Base-by-base conservation (phyloP, 2,329 filamentous ascomycete genomes). In the Neonectria ditissima region DNA sequence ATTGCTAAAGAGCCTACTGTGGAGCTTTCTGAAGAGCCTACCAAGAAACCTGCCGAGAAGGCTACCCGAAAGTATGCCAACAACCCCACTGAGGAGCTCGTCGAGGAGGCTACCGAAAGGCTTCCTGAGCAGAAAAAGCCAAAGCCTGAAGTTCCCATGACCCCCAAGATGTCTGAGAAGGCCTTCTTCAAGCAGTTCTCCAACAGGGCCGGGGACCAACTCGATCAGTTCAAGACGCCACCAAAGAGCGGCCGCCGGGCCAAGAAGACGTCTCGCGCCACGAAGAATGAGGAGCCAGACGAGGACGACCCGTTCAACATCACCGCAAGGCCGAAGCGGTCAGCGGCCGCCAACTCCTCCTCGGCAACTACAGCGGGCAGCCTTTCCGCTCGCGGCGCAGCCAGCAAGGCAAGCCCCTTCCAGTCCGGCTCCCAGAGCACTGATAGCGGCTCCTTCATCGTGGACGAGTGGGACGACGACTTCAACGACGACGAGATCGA, bases 161-260 rank as follows among this genome's bases (percentile, higher is more conserved):
- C n/a, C 11, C 34, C 54, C 9, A 22, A 16, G 5, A n/a, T 45
- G 1, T 45, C 34, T 32, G 54, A 62, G 14, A 41, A 32, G 3
- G 59, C 52, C 28, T 63, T 63, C 51, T 63, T 55, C 26, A 59
- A 53, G 7, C 48, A 34, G 8, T 62, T 62, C n/a, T 47, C 59
- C 13, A 37, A 20, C 26, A 62, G 59, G 34, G 59, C 59, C 13
- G 59, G 59, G 6, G 54, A 54, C 22, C 47, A 53, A 7, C 48
- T 62, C 10, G 59, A 62, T 20, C 47, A 58, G 24, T 62, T 62
- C 59, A 57, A 62, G 34, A 14, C 52, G 30, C 43, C 50, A 22
- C 14, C 20, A 30, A 48, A 24, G 51, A 61, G 52, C 51, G 39
- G 39, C 16, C 20, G 26, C 13, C 20, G 24, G 18, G n/a, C n/a